Percentiles rank a stretch among this genome's conserved stretches.
Conservation (phyloP, 2,329 filamentous ascomycete genomes). For the Colletotrichum limetticola region DNA sequence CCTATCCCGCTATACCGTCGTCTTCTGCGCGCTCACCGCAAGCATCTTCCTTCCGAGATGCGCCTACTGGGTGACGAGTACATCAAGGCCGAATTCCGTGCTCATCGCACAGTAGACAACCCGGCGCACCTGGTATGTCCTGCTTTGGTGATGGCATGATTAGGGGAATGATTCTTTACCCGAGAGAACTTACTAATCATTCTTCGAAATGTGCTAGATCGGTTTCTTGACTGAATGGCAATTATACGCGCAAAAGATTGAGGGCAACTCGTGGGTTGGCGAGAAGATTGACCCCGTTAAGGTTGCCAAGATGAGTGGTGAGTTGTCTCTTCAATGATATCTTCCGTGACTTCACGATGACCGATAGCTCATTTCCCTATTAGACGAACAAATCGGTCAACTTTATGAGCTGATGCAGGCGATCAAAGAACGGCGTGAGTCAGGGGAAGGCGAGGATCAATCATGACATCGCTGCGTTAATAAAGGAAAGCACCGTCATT, state of each 20-base stretch:
- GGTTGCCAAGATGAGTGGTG: constrained; percentile 94
- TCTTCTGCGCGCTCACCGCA: constrained; percentile 86
- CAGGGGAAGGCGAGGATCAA: constrained; percentile 39
- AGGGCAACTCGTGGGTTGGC: constrained; percentile 86
- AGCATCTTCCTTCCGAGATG: constrained; percentile 77
- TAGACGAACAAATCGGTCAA: constrained; percentile 93
- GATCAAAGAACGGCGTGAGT: constrained; percentile 62
- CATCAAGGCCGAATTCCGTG: constrained; percentile 90
- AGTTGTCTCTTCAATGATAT: constrained; percentile 43
- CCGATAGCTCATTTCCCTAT: too few relatives aligned
- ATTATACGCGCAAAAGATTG: constrained; percentile 89
- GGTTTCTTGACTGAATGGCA: constrained; percentile 98
- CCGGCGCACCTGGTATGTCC: constrained; percentile 81
- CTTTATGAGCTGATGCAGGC: constrained; percentile 94
- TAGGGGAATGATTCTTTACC: too few relatives aligned
- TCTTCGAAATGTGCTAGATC: constrained; percentile 65
- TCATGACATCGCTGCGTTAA: constrained; percentile 30
- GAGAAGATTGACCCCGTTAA: constrained; percentile 86
- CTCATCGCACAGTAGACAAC: constrained; percentile 86
- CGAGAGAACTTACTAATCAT: too few relatives aligned
- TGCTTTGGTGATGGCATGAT: too few relatives aligned
- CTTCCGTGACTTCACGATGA: too few relatives aligned
- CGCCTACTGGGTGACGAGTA: constrained; percentile 91
- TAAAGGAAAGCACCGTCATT: neutral
- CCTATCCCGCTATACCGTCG: constrained; percentile 91